Evolutionary conservation across 305 asterid genomes (phyloP), one percentile per base, ranked within the genome.

Genomic region (Lippia alba): DNA sequence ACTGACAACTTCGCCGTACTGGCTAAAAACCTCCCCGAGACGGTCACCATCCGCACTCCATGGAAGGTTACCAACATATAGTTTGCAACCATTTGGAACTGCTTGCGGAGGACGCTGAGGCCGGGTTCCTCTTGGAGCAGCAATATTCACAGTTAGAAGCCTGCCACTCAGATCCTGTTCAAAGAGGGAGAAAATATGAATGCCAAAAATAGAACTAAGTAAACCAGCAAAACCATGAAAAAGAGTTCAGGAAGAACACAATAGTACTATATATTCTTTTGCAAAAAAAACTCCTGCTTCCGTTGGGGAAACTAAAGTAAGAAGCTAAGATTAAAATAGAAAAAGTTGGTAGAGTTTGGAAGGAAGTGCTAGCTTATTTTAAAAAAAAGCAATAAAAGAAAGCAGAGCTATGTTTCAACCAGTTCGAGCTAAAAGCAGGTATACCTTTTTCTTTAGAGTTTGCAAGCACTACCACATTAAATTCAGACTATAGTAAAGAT

Each of bases 21-120:
- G 92, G 56, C 93, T 86, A 81, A 94, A 94, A 39, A 87, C 49
- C 83, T 92, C 83, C 73, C 82, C 89, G 20, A 92, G 96, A 20
- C 88, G 86, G 33, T 77, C 73, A 30, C 90, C 89, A 64, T 89
- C 91, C 70, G 77, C 87, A 64, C 76, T 83, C 98, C 99, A 94
- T 1, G 97, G 88, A 69, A 94, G 74, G 90, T 89, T 94, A 62
- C 99, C 98, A 5, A 88, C 97, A 41, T 92, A 94, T 67, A 90
- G 81, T 79, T 87, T 84, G 79, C 18, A 76, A 70, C 79, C 44
- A 68, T 90, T 76, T 67, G 86, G 86, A 74, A 36, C 78, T 59
- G 57, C 82, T 53, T 86, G 85, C 63, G 6, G 41, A 20, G 86
- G 34, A 18, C 92, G 92, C 60, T 87, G 96, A 12, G 97, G 89